Evolutionary conservation across 2,329 filamentous ascomycete species (phyloP), one percentile per base, ranked within the genome.

Genomic region (Fusarium solani-melongenae): DNA sequence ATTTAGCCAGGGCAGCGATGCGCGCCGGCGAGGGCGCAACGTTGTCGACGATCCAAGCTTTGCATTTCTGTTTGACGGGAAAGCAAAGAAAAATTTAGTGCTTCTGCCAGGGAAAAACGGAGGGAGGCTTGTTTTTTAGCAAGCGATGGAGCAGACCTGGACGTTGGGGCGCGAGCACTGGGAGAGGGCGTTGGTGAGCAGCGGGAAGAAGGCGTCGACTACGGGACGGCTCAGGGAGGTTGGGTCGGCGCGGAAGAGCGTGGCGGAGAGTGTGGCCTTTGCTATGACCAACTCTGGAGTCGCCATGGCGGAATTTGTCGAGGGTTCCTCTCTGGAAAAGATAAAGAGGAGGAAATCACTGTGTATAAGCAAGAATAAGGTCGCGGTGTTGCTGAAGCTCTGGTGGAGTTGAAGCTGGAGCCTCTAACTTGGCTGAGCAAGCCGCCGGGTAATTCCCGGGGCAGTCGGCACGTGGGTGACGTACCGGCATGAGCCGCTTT

Each of bases 111-210:
- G 56, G 70, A 69, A 38, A 33, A 55, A 55, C 71, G 62, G 69
- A 71, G 74, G 76, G 74, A 78, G 70, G 72, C 73, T 76, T 56
- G 49, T 71, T 73, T 51, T 51, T 29, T 24, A 41, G 41, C 70
- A 73, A 79, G 76, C 73, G 69, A 79, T 78, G 75, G 82, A 81
- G 87, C 92, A 94, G 94, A 96, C 94, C 94, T 96, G 94, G 88
- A 96, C 92, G 86, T 96, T 95, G 86, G 87, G 84, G 80, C 91
- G 88, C 79, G 93, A 93, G 89, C 94, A 96, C 85, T 91, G 89
- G 83, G 88, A 84, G 80, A 94, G 84, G 77, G 89, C 88, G 80
- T 87, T 84, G 81, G 91, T 88, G 78, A 96, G 87, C 68, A 91
- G 86, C 72, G 84, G 81, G 82, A 94, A 89, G 82, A 96, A 93